Conservation (phyloP, 192 early-diverging fungal species). For the Podila epigama region DNA sequence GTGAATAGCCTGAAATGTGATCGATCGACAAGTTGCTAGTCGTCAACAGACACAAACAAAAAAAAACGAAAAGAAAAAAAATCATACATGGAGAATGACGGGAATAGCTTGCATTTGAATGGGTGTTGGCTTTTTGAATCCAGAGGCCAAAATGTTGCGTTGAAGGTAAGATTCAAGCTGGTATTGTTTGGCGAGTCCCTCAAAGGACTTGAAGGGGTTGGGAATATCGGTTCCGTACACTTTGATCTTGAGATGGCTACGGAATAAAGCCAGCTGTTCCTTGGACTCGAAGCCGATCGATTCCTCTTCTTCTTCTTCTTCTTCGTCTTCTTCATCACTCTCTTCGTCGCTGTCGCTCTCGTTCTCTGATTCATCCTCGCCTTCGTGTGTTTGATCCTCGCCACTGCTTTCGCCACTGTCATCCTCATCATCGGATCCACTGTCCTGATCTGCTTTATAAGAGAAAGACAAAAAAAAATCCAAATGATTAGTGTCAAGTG, state of each 20-base stretch:
- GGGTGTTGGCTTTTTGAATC: conserved; percentile 83
- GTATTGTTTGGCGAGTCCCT: conserved; percentile 77
- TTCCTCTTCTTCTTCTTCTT: conserved; percentile 30
- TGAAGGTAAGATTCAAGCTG: conserved; percentile 73
- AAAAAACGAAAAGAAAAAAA: neutral
- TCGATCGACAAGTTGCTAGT: no score
- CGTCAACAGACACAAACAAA: no score
- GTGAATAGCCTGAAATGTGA: neutral
- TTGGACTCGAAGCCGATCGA: conserved; percentile 19
- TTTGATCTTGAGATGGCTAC: conserved; percentile 81
- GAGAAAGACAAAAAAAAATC: neutral
- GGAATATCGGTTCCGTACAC: conserved; percentile 89
- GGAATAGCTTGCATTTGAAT: conserved; percentile 97
- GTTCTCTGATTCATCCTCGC: conserved; percentile 27
- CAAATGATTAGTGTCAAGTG: neutral
- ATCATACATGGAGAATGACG: conserved; percentile 76
- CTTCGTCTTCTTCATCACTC: conserved; percentile 8
- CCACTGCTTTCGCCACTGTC: conserved; percentile 32
- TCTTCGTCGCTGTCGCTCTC: conserved; percentile 7
- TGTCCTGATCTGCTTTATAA: conserved; percentile 18
- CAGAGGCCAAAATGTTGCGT: conserved; percentile 71
- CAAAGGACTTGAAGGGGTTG: conserved; percentile 82
- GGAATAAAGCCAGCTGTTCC: conserved; percentile 65
- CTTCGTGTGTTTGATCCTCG: conserved; percentile 33
- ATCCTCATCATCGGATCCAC: conserved; percentile 11